A percentile compares a stretch with the other conserved stretches of the same genome.
phyloP scores from a whole-genome alignment of 1,284 basidiomycete species.

The Fomitopsis palustris region DNA sequence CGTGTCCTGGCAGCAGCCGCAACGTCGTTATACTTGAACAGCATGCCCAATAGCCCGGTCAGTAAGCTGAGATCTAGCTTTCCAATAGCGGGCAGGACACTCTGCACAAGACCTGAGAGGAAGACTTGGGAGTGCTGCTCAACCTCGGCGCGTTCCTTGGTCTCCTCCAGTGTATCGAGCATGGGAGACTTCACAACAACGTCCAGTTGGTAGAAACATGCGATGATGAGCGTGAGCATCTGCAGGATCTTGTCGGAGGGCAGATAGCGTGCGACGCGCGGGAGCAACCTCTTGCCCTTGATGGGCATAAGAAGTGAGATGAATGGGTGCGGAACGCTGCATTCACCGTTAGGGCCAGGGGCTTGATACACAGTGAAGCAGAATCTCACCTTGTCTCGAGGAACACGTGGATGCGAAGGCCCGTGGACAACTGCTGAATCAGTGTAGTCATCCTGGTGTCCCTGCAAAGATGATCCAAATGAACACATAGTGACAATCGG shows the following conservation, averaged over 20 bases:
- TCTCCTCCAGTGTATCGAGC: constrained; percentile 67
- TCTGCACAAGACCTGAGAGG: constrained; percentile 82
- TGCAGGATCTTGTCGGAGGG: constrained; percentile 80
- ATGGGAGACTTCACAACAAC: constrained; percentile 76
- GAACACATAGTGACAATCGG: not conserved
- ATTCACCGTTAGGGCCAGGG: not conserved
- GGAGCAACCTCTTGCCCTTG: constrained; percentile 93
- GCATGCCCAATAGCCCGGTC: constrained; percentile 81
- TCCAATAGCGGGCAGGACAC: constrained; percentile 79
- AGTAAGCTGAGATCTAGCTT: constrained; percentile 80
- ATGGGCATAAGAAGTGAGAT: constrained; percentile 85
- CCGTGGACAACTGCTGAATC: constrained; percentile 77
- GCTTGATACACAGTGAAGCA: constrained; percentile 4
- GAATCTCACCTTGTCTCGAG: constrained; percentile 77
- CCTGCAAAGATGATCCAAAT: constrained; percentile 38
- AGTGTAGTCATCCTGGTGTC: constrained; percentile 56
- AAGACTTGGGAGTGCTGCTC: constrained; percentile 91
- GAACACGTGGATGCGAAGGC: constrained; percentile 84
- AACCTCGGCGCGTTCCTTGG: constrained; percentile 64
- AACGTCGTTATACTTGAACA: constrained; percentile 82
- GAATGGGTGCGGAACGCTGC: constrained; percentile 92
- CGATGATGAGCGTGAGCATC: constrained; percentile 87
- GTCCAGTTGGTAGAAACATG: constrained; percentile 92
- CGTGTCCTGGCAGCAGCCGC: constrained; percentile 70
- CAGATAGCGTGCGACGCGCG: constrained; percentile 87